A percentile compares a stretch with the other conserved stretches of the same genome.
Conservation (phyloP, 768 basidiomycete species). For the Kwoniella pini region DNA sequence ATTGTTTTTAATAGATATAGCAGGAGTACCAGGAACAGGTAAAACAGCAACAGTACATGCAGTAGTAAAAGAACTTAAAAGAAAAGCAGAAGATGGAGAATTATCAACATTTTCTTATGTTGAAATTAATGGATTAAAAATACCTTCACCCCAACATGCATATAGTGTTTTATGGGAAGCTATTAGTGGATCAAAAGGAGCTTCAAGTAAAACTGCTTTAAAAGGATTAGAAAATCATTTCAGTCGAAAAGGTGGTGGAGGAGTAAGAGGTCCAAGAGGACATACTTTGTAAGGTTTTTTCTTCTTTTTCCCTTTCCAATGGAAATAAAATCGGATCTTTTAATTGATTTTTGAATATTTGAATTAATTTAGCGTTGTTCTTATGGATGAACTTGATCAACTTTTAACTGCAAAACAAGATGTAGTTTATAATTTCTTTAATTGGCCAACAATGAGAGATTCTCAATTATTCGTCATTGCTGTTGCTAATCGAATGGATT, state of each 20-base stretch:
- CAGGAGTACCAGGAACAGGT: conserved; percentile 91
- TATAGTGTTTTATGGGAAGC: conserved; percentile 91
- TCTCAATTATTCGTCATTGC: conserved; percentile 93
- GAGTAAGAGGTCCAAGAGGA: conserved; percentile 65
- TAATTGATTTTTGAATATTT: background rate
- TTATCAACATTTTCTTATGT: conserved; percentile 92
- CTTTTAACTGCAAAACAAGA: conserved; percentile 94
- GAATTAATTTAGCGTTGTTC: conserved; percentile 67
- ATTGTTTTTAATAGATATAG: conserved; percentile 68
- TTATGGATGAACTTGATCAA: conserved; percentile 99
- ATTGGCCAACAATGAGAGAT: conserved; percentile 89
- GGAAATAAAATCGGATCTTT: background rate
- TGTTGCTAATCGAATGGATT: conserved; percentile 97
- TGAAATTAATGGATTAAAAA: conserved; percentile 93
- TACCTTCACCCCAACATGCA: conserved; percentile 89
- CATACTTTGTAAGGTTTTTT: conserved; percentile 74
- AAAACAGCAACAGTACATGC: conserved; percentile 96
- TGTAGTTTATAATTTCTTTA: conserved; percentile 99
- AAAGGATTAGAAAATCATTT: conserved; percentile 78
- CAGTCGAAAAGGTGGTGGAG: conserved; percentile 56
- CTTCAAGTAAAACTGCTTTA: conserved; percentile 75
- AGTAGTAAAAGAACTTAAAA: conserved; percentile 82
- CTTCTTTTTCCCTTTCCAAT: background rate
- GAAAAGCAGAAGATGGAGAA: conserved; percentile 83
- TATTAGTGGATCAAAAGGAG: conserved; percentile 74